Base-by-base conservation (phyloP, 208 protist genomes). In the Phytomonas sp. region DNA sequence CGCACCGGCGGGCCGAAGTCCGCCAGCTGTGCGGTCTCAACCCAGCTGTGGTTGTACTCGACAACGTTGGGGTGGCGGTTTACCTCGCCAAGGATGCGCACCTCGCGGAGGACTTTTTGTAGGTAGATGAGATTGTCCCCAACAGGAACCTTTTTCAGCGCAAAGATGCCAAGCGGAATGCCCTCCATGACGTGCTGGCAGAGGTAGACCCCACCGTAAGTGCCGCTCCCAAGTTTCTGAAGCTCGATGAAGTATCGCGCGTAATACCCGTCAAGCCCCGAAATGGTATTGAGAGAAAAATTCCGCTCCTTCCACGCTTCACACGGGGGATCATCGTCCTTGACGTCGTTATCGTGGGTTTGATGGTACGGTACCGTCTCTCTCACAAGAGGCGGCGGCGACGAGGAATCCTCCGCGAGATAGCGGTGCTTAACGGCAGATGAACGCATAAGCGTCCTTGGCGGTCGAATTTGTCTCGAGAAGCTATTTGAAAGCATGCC, bases 61-160 rank as follows among this genome's bases (percentile, higher is more conserved):
- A 96, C 81, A 49, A 96, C 84, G 66, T 96, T 96, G 23, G 91
- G 88, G 78, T 94, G 88, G 0, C 84, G 84, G 34, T 85, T 81
- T 5, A 96, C 84, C 72, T 92, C 81, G 68, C 93, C 88, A 23
- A 96, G 76, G 40, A 94, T 92, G 67, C 86, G 80, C 45, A 96
- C 91, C 78, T 96, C 88, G 52, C 80, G 71, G 60, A 96, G 76
- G 29, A 93, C 88, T n/a, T 81, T 80, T 37, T 88, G 82, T 63
- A 96, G 75, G 65, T 94, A 95, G n/a, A 72, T 70, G 6, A 68
- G 56, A 73, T 94, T 89, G 70, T 94, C 84, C 6, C 91, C 91
- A 34, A 96, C 86, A 6, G 91, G 91, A 40, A 96, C 89, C 76
- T 96, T 96, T 75, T 96, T 96, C n/a, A 96, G 69, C 34, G 91